Evolutionary conservation across 225 moss, liverwort and hornwort genomes (phyloP).

Genomic region (Polytrichum commune): DNA sequence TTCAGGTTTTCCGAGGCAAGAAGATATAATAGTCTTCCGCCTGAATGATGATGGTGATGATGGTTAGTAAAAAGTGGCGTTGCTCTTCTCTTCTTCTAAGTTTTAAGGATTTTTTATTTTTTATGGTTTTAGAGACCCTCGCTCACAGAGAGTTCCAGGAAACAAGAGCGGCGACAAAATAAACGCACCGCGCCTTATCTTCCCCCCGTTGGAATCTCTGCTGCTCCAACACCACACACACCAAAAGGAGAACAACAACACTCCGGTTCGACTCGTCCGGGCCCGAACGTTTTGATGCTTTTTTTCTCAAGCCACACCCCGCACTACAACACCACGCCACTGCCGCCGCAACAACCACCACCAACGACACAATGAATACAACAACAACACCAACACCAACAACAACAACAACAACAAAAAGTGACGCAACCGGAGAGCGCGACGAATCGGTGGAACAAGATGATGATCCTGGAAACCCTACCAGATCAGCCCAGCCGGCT

Average conservation of each 20-base stretch:
- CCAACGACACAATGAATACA: not conserved
- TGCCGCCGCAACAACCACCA: not conserved
- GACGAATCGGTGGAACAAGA: not conserved
- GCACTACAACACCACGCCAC: not conserved
- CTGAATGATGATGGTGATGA: not conserved
- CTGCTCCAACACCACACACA: constrained; percentile 21
- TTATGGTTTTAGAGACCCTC: constrained; percentile 33
- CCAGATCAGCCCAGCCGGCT: no score
- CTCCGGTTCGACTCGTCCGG: not conserved
- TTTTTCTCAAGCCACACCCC: not conserved
- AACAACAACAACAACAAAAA: not conserved
- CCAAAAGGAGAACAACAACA: not conserved
- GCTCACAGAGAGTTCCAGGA: constrained; percentile 45
- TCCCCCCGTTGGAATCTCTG: constrained; percentile 59
- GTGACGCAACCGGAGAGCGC: not conserved
- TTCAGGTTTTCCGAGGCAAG: constrained; percentile 13
- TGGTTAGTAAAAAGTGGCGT: not conserved
- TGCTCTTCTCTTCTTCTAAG: constrained; percentile 5
- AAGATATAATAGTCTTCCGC: constrained; percentile 11
- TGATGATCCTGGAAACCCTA: not conserved
- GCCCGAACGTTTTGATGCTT: no score
- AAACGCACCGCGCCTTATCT: constrained; percentile 61
- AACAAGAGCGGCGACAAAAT: constrained; percentile 52
- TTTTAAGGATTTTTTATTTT: constrained; percentile 16
- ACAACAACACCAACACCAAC: not conserved